These are phyloP conservation scores for Coniosporium apollinis DNA, from an alignment of 495 filamentous ascomycete genomes.

Conservation along the genomic window DNA sequence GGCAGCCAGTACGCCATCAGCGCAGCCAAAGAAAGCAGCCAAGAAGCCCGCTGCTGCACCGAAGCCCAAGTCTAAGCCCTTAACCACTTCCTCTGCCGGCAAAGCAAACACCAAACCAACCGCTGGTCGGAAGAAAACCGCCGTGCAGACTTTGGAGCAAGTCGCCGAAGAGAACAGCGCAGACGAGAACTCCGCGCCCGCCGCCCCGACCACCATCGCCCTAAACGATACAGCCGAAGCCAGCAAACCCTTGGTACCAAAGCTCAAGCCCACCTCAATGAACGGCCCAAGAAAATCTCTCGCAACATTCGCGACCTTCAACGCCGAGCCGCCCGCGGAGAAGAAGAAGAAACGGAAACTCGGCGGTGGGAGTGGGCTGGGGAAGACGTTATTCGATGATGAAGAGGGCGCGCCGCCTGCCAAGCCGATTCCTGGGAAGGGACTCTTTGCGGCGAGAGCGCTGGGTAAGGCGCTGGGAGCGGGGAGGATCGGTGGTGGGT, in stretches of 20 bases:
- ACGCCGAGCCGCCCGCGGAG: slow-evolving; percentile 27
- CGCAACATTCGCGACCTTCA: slow-evolving; percentile 22
- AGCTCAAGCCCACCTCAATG: slow-evolving; percentile 10
- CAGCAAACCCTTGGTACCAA: slow-evolving; percentile 3
- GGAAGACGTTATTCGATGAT: slow-evolving; percentile 59
- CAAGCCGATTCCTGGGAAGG: slow-evolving; percentile 18
- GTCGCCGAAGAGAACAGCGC: slow-evolving; percentile 15
- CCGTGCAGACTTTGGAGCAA: slow-evolving; percentile 27
- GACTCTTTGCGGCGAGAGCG: slow-evolving; percentile 11
- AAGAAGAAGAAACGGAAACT: slow-evolving; percentile 63
- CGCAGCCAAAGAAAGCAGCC: slow-evolving; percentile 16
- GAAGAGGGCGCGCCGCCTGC: slow-evolving; percentile 42
- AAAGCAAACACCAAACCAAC: slow-evolving; percentile 16
- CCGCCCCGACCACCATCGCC: slow-evolving; percentile 8
- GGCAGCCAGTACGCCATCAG: slow-evolving; percentile 13
- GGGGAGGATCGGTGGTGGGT: slow-evolving; percentile 16
- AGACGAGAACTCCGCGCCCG: slow-evolving; percentile 11
- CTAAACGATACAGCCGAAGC: slow-evolving; percentile 9
- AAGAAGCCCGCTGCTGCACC: slow-evolving; percentile 12
- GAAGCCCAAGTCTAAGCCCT: slow-evolving; percentile 19
- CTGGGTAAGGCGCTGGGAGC: slow-evolving; percentile 12
- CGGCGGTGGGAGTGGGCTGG: slow-evolving; percentile 35
- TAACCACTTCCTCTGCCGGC: slow-evolving; percentile 12
- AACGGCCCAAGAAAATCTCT: slow-evolving; percentile 22
- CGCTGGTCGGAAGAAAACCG: slow-evolving; percentile 25